These are phyloP conservation scores for Glonium stellatum DNA, from an alignment of 495 filamentous ascomycete genomes.

Conservation along the genomic window DNA sequence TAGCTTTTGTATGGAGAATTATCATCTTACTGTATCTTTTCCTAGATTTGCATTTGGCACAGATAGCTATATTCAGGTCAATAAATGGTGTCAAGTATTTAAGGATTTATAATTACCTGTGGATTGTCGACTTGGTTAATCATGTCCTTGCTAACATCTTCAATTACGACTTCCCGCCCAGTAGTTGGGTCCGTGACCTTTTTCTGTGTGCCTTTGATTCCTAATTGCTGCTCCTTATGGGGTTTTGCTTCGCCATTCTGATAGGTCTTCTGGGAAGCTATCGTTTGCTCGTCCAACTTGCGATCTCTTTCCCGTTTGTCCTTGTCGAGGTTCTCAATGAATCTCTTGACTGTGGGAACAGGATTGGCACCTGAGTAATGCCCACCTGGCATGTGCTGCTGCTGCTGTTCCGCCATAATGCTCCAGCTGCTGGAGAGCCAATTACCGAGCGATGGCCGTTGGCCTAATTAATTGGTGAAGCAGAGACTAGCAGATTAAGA, in stretches of 20 bases:
- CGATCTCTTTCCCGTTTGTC: conserved; percentile 71
- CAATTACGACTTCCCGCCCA: conserved; percentile 77
- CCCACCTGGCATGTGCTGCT: conserved; percentile 33
- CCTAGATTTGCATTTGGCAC: conserved; percentile 84
- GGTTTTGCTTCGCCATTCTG: conserved; percentile 44
- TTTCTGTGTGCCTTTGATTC: conserved; percentile 50
- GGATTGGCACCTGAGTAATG: conserved; percentile 64
- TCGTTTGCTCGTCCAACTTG: conserved; percentile 59
- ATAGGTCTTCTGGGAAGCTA: too few relatives aligned
- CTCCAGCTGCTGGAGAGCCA: too few relatives aligned
- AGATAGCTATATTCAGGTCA: conserved; percentile 50
- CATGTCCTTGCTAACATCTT: conserved; percentile 65
- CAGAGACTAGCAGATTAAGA: too few relatives aligned
- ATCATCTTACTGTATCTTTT: conserved; percentile 51
- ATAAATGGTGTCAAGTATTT: not conserved
- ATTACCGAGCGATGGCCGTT: not conserved
- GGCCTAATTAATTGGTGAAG: not conserved
- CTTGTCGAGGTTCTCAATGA: conserved; percentile 67
- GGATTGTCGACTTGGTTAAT: conserved; percentile 67
- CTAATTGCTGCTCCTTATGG: conserved; percentile 40
- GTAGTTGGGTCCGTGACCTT: conserved; percentile 83
- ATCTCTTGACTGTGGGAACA: conserved; percentile 79
- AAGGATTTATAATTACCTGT: conserved; percentile 41
- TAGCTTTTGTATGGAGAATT: not conserved
- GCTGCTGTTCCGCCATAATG: conserved; percentile 32